Conservation (phyloP, 805 yeast genomes). For the Maudiozyma turicensis region DNA sequence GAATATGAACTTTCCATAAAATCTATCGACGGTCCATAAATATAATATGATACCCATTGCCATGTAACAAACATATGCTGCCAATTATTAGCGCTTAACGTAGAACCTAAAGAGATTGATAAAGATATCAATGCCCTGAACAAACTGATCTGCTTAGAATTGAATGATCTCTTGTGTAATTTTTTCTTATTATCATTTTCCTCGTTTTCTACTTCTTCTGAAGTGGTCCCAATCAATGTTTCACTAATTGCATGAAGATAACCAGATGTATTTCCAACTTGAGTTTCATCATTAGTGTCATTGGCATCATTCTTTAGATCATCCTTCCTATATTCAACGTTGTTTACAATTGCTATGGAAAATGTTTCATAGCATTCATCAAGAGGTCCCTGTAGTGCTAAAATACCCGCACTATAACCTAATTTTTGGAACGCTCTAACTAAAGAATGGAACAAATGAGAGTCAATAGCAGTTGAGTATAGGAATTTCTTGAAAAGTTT, state of each 20-base stretch:
- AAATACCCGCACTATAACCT: constrained; percentile 72
- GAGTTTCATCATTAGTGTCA: background rate
- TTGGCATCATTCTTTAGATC: background rate
- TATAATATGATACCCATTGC: constrained; percentile 68
- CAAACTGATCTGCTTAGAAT: constrained; percentile 63
- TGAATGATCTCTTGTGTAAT: constrained; percentile 37
- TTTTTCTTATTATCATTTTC: constrained; percentile 7
- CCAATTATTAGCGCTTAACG: constrained; percentile 58
- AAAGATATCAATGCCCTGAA: constrained; percentile 70
- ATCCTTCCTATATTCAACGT: constrained; percentile 12
- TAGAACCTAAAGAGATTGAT: constrained; percentile 74
- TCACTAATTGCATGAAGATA: constrained; percentile 18
- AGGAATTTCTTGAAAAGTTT: constrained; percentile 42
- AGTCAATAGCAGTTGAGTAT: constrained; percentile 53
- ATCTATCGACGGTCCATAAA: constrained; percentile 49
- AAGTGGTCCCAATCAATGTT: constrained; percentile 10
- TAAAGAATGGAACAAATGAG: constrained; percentile 54
- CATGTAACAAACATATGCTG: constrained; percentile 46
- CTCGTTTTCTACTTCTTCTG: background rate
- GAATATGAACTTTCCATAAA: constrained; percentile 27
- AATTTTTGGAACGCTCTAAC: constrained; percentile 71
- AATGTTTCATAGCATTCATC: constrained; percentile 47
- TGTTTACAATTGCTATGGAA: constrained; percentile 36
- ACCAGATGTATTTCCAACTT: background rate
- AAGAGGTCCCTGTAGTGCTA: constrained; percentile 47